Evolutionary conservation across 805 yeast species (phyloP).

Genomic region (Wickerhamiella hasegawae): DNA sequence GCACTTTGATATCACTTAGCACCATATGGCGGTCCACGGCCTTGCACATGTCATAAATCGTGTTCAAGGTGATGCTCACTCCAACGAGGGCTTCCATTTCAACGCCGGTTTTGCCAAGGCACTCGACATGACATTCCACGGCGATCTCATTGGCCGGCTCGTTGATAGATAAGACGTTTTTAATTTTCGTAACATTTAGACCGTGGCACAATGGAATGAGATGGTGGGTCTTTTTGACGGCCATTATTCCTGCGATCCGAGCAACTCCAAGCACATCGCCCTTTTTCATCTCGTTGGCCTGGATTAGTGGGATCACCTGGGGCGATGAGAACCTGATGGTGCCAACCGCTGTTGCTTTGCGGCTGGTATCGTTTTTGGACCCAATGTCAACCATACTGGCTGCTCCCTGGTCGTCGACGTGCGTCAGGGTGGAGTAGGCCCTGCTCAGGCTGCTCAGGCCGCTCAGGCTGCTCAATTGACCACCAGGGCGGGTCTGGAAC

Average conservation of each 20-base stretch:
- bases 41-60: conserved; percentile 44
- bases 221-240: conserved; percentile 31
- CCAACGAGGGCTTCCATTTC: conserved; percentile 44
- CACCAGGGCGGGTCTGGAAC: too few relatives aligned
- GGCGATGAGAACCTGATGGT: conserved; percentile 25
- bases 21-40: conserved; percentile 37
- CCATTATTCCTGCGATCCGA: conserved; percentile 37
- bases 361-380: conserved; percentile 25
- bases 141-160: conserved; percentile 14
- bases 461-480: too few relatives aligned
- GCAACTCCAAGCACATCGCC: conserved; percentile 37
- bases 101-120: conserved; percentile 38
- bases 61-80: conserved; percentile 27
- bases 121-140: conserved; percentile 27
- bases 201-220: conserved; percentile 39
- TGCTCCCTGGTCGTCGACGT: conserved; percentile 27
- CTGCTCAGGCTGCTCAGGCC: too few relatives aligned
- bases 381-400: conserved; percentile 35
- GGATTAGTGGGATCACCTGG: conserved; percentile 21
- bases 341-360: conserved; percentile 32
- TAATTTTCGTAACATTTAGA: conserved; percentile 27
- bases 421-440: conserved; percentile 21
- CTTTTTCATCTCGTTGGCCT: conserved; percentile 27
- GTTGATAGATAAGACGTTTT: conserved; percentile 20
- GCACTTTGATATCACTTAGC: conserved; percentile 25